phyloP scores from a whole-genome alignment of 768 basidiomycete genomes.

The Boletus huronensis region DNA sequence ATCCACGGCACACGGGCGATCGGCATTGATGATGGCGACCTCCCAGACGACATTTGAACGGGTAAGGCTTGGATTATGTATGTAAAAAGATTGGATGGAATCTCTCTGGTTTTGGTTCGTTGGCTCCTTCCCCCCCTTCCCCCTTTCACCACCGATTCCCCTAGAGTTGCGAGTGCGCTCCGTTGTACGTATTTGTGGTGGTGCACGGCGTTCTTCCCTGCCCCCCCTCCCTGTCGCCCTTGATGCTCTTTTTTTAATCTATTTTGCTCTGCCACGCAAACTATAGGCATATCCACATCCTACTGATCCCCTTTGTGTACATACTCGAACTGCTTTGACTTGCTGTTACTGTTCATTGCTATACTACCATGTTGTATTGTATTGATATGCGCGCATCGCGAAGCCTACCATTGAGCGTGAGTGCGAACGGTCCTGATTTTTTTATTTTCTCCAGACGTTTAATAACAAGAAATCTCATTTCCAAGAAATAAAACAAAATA shows the following conservation, averaged over 20 bases:
- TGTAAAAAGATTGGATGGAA: constrained; percentile 30
- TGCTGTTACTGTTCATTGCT: constrained; percentile 9
- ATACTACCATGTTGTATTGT: constrained; percentile 24
- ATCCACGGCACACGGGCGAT: constrained; percentile 33
- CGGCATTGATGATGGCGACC: constrained; percentile 24
- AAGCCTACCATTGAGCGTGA: neutral
- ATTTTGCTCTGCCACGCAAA: constrained; percentile 14
- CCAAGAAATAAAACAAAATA: neutral
- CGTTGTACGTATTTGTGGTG: constrained; percentile 26
- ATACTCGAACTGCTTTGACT: constrained; percentile 7
- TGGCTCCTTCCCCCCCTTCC: neutral
- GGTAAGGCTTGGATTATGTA: constrained; percentile 25
- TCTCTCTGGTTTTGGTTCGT: constrained; percentile 20
- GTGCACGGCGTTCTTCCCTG: constrained; percentile 14
- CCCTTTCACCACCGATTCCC: neutral
- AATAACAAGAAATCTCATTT: too few relatives aligned
- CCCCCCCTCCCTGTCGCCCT: neutral
- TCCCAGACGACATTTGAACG: constrained; percentile 6
- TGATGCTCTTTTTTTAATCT: constrained; percentile 12
- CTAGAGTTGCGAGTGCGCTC: constrained; percentile 16
- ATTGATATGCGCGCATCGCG: constrained; percentile 5
- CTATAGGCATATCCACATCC: constrained; percentile 19
- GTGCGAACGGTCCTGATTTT: neutral
- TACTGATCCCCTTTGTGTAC: constrained; percentile 13
- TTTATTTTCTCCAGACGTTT: neutral